These are phyloP conservation scores for Lecanosticta acicola DNA, from an alignment of 2,329 filamentous ascomycete species.

Conservation along the genomic window DNA sequence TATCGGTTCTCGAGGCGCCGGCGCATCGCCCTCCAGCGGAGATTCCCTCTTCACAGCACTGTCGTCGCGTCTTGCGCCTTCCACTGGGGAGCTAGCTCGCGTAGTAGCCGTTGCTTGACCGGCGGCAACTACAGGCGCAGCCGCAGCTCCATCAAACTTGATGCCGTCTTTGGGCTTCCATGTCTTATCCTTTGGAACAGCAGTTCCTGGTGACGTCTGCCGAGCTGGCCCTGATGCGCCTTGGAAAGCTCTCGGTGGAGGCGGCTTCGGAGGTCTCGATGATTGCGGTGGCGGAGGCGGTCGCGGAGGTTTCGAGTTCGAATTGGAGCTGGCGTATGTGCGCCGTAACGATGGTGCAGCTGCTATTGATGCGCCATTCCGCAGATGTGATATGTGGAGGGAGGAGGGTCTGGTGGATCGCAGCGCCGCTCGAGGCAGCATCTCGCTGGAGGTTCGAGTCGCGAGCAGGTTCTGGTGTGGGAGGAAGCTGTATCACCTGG, in stretches of 20 bases:
- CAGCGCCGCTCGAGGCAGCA: constrained; percentile 31
- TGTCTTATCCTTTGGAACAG: constrained; percentile 34
- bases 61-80: constrained; percentile 34
- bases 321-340: constrained; percentile 21
- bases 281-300: constrained; percentile 12
- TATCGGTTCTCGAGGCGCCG: constrained; percentile 24
- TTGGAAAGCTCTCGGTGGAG: constrained; percentile 17
- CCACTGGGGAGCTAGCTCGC: constrained; percentile 22
- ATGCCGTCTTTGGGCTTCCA: constrained; percentile 39
- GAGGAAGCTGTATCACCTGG: neutral
- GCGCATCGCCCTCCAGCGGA: constrained; percentile 13
- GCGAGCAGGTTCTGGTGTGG: neutral
- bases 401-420: constrained; percentile 20
- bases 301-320: constrained; percentile 15
- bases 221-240: constrained; percentile 20
- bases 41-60: constrained; percentile 21
- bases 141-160: constrained; percentile 31
- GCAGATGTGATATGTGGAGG: constrained; percentile 12
- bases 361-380: constrained; percentile 14
- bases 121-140: constrained; percentile 13
- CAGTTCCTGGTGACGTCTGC: constrained; percentile 32
- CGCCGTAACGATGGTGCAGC: constrained; percentile 19
- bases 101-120: constrained; percentile 12
- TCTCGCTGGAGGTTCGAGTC: constrained; percentile 8
- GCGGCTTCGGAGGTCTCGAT: constrained; percentile 15